Conservation (phyloP, 2,329 filamentous ascomycete genomes). For the Xylaria sp. region DNA sequence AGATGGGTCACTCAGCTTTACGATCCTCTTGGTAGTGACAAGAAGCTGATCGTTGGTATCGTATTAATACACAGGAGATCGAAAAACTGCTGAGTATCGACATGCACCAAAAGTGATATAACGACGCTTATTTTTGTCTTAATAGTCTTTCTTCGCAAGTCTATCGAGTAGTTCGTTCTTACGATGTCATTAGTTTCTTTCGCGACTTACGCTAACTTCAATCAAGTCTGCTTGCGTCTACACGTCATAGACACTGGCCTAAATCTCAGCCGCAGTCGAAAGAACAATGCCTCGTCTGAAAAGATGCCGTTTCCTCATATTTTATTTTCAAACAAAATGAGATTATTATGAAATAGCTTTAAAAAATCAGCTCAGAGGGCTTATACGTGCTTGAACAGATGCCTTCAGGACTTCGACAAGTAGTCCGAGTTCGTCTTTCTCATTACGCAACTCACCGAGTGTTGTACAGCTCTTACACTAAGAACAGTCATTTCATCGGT, state of each 20-base stretch:
- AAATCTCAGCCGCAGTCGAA: neutral
- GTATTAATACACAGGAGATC: too few species aligned
- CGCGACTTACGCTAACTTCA: neutral
- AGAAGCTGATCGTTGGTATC: too few species aligned
- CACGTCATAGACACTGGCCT: neutral
- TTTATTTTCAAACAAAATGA: neutral
- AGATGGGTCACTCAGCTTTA: too few species aligned
- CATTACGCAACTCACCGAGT: neutral
- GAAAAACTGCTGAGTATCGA: too few species aligned
- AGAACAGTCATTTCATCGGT: neutral
- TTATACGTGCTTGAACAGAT: neutral
- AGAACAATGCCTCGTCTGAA: neutral
- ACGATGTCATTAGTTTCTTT: neutral
- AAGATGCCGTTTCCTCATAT: neutral
- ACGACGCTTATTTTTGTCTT: too few species aligned
- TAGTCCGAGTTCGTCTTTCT: neutral
- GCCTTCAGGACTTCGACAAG: neutral
- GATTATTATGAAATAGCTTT: neutral
- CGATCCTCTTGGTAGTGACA: too few species aligned
- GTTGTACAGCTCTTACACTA: neutral
- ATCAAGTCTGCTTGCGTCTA: neutral
- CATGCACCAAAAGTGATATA: too few species aligned
- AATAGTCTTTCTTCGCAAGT: too few species aligned
- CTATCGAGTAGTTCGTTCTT: too few species aligned
- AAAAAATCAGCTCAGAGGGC: neutral